Conservation (phyloP, 1,284 basidiomycete genomes). For the Fistulinella cinereoalba region DNA sequence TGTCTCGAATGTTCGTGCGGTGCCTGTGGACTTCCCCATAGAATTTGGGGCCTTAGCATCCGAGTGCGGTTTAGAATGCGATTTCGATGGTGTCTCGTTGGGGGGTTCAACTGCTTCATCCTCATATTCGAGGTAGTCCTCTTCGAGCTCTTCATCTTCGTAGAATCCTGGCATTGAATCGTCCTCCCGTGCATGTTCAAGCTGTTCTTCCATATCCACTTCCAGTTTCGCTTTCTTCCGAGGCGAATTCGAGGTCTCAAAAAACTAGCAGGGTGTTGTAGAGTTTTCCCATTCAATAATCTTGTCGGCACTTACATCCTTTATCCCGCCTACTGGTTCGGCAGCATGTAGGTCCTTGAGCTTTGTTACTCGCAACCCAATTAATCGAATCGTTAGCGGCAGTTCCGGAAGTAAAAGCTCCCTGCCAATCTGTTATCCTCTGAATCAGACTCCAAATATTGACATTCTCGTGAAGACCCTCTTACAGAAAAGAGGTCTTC, state of each 20-base stretch:
- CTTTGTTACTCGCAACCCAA: conserved; percentile 82
- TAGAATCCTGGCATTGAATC: conserved; percentile 55
- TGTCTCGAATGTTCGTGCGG: not conserved
- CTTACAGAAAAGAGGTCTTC: conserved; percentile 76
- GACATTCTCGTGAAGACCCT: conserved; percentile 4
- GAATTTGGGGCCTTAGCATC: not conserved
- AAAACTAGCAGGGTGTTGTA: conserved; percentile 45
- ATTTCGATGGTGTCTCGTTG: conserved; percentile 6
- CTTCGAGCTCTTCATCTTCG: conserved; percentile 42
- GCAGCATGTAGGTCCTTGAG: conserved; percentile 71
- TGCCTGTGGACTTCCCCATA: not conserved
- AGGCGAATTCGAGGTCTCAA: conserved; percentile 41
- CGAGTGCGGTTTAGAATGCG: conserved; percentile 14
- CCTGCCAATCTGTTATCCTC: conserved; percentile 63
- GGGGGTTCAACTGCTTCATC: conserved; percentile 20
- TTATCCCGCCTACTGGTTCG: conserved; percentile 52
- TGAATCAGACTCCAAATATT: conserved; percentile 4
- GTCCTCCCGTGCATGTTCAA: conserved; percentile 34
- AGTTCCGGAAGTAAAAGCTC: conserved; percentile 79
- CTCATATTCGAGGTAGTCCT: conserved; percentile 15
- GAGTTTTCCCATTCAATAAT: not conserved
- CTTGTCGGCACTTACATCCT: conserved; percentile 47
- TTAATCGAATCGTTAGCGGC: conserved; percentile 73
- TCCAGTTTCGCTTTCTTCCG: conserved; percentile 42
- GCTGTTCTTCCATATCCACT: conserved; percentile 6